Base-by-base conservation (phyloP, 1,139 yeast species). In the Kluyveromyces sp. region DNA sequence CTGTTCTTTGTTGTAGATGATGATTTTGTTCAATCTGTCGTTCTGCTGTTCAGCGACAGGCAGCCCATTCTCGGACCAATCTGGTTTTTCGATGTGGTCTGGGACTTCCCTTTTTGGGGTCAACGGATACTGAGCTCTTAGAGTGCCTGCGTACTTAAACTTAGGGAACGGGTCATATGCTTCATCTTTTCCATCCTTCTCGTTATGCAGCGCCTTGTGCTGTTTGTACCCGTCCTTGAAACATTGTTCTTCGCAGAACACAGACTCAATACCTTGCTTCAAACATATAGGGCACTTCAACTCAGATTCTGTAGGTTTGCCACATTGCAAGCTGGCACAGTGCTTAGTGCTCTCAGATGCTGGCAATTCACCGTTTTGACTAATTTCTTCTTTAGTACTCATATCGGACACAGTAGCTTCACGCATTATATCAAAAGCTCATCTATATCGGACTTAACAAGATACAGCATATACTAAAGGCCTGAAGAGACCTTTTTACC, bases 211-310 rank as follows among this genome's bases (percentile, higher is more conserved):
- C 26, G 70, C 67, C 60, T 77, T 78, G 56, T 78, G 83, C 13
- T 65, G 59, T 30, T 68, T 63, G 87, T 95, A 89, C 50, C 80
- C 74, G 36, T 82, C 68, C 62, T 85, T 79, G 71, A 86, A 94
- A 65, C 99, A 92, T 2, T 67, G 68, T 57, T 92, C 96, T 60
- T 81, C 74, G 67, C 99, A 94, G 66, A 89, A 92, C 19, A 74
- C 74, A 44, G 76, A 71, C 37, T 73, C 69, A 38, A 75, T 57
- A 17, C 80, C 86, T 49, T 73, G 74, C 61, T 92, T 89, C 49
- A 92, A 67, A 65, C 99, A 92, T 12, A 89, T 71, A 0, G 99
- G 99, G 63, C 99, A 92, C 60, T 88, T 88, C 53, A 92, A 70
- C 34, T 74, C 68, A 33, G 94, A 83, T 2, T 74, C 73, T 11